A percentile compares a stretch with the other conserved stretches of the same genome.
phyloP scores from a whole-genome alignment of 2,329 filamentous ascomycete species.

The Aspergillus sp. region DNA sequence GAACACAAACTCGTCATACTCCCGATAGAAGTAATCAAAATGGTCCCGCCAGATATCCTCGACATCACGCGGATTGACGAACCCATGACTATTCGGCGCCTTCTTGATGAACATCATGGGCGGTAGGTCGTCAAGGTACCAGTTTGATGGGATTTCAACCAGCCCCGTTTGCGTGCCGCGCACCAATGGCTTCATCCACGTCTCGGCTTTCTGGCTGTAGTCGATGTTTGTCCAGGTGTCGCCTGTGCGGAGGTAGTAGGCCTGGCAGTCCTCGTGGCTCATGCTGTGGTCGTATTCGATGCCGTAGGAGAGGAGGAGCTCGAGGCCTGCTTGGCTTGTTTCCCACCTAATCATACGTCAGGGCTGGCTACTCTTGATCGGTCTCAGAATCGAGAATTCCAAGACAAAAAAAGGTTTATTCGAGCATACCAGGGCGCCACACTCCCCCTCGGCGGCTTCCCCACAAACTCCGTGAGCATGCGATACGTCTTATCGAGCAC shows the following conservation, averaged over 20 bases:
- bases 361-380: slow-evolving; percentile 43
- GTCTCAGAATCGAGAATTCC: no score
- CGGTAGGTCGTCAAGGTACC: slow-evolving; percentile 51
- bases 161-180: slow-evolving; percentile 44
- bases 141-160: slow-evolving; percentile 51
- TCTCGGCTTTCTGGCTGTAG: slow-evolving; percentile 46
- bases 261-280: slow-evolving; percentile 51
- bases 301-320: slow-evolving; percentile 48
- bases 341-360: slow-evolving; percentile 61
- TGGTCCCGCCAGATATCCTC: slow-evolving; percentile 66
- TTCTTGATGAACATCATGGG: slow-evolving; percentile 55
- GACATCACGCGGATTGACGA: slow-evolving; percentile 61
- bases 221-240: slow-evolving; percentile 53
- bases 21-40: slow-evolving; percentile 72
- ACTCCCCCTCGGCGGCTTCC: slow-evolving; percentile 73
- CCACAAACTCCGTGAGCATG: slow-evolving; percentile 74
- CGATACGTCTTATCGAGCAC: slow-evolving; percentile 78
- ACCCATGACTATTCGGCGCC: slow-evolving; percentile 59
- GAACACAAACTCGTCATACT: slow-evolving; percentile 78
- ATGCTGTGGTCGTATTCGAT: slow-evolving; percentile 53
- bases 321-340: slow-evolving; percentile 15
- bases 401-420: no score
- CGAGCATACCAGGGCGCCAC: slow-evolving; percentile 77
- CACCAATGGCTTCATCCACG: slow-evolving; percentile 57
- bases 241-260: slow-evolving; percentile 50